Conservation (phyloP, 164 flowering plant species). For the Saururus chinensis region DNA sequence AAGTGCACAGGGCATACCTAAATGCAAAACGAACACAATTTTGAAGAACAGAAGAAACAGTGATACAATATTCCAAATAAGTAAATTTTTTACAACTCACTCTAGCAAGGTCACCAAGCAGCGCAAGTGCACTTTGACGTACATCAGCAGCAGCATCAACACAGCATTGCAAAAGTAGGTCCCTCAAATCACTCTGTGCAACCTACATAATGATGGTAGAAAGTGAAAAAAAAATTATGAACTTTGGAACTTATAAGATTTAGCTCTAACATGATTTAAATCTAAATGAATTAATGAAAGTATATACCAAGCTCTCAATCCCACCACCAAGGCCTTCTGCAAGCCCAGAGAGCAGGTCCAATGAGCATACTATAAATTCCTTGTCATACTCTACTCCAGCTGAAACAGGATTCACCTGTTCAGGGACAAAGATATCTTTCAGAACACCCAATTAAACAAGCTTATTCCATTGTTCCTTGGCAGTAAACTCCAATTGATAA, state of each 20-base stretch:
- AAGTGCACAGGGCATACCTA: conserved; percentile 85
- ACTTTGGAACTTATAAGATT: background rate
- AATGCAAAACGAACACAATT: conserved; percentile 2
- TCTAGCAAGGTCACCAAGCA: conserved; percentile 94
- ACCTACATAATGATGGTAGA: conserved; percentile 32
- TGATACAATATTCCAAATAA: background rate
- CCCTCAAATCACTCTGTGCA: conserved; percentile 69
- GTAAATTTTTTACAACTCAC: conserved; percentile 38
- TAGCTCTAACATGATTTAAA: too few relatives aligned
- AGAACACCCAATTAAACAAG: too few relatives aligned
- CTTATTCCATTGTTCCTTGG: too few relatives aligned
- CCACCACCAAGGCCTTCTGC: conserved; percentile 96
- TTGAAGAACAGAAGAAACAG: background rate
- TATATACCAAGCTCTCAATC: conserved; percentile 82
- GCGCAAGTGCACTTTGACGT: conserved; percentile 94
- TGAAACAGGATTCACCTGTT: conserved; percentile 74
- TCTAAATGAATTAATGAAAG: background rate
- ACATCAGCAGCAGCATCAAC: conserved; percentile 84
- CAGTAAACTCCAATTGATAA: too few relatives aligned
- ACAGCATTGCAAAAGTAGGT: conserved; percentile 88
- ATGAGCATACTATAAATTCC: conserved; percentile 87
- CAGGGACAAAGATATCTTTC: conserved; percentile 1
- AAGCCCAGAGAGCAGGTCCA: conserved; percentile 94
- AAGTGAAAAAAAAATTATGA: background rate
- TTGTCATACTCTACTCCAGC: conserved; percentile 86